Conservation (phyloP, 345 rosid species). For the Dimocarpus longan region DNA sequence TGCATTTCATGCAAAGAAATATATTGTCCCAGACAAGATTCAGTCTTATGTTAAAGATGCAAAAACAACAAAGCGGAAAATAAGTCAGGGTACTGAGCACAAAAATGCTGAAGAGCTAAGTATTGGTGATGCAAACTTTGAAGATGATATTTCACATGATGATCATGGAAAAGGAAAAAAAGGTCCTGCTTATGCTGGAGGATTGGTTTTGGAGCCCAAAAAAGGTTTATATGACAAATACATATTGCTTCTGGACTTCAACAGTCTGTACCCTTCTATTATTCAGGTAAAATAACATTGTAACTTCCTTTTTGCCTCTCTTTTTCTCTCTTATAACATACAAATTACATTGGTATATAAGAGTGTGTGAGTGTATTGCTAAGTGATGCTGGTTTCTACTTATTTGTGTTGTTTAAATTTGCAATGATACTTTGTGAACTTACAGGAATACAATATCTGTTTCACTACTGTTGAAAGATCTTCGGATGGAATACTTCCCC, state of each 20-base stretch:
- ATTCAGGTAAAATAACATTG: constrained; percentile 69
- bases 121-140: constrained; percentile 42
- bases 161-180: constrained; percentile 66
- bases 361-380: neutral
- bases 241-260: constrained; percentile 92
- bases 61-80: constrained; percentile 58
- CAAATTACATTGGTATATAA: neutral
- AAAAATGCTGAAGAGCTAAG: constrained; percentile 50
- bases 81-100: constrained; percentile 47
- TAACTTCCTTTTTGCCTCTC: constrained; percentile 9
- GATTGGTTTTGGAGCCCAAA: constrained; percentile 97
- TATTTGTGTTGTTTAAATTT: neutral
- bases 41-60: constrained; percentile 56
- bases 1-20: constrained; percentile 89
- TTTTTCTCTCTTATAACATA: neutral
- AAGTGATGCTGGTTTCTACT: neutral
- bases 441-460: constrained; percentile 95
- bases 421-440: constrained; percentile 21
- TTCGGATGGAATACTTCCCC: constrained; percentile 69
- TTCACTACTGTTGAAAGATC: constrained; percentile 93
- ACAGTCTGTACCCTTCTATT: constrained; percentile 98
- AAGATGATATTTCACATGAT: constrained; percentile 42
- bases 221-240: constrained; percentile 93
- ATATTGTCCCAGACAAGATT: constrained; percentile 88
- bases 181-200: constrained; percentile 95